phyloP scores from a whole-genome alignment of 202 grass and related monocot species.

The Panicum virgatum region DNA sequence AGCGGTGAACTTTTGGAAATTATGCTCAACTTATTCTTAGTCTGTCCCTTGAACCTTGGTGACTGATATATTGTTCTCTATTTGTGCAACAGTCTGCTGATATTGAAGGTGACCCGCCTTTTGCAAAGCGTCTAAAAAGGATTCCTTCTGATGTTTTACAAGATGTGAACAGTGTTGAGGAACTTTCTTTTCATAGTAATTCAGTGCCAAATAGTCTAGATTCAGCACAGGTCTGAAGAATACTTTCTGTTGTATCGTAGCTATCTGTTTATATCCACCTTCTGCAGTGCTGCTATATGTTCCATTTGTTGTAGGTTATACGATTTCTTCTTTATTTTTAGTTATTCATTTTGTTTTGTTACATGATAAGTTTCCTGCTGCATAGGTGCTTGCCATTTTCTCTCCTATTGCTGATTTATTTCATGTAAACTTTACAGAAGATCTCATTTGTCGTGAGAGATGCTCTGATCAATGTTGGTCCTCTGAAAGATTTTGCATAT shows the following conservation, averaged over 20 bases:
- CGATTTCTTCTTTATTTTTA: not conserved
- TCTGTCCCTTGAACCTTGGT: conserved; percentile 20
- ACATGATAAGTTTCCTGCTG: conserved; percentile 22
- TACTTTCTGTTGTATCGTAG: conserved; percentile 25
- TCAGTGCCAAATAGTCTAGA: conserved; percentile 67
- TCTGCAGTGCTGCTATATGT: not conserved
- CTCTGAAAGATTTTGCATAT: conserved; percentile 94
- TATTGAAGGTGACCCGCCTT: conserved; percentile 69
- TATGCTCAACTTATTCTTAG: conserved; percentile 10
- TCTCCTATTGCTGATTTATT: conserved; percentile 31
- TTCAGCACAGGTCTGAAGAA: conserved; percentile 66
- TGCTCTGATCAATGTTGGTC: conserved; percentile 91
- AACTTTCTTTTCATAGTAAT: conserved; percentile 79
- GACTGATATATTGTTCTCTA: conserved; percentile 31
- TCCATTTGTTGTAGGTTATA: conserved; percentile 3
- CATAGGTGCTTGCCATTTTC: conserved; percentile 11
- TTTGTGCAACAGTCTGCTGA: conserved; percentile 54
- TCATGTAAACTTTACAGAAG: conserved; percentile 57
- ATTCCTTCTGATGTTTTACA: conserved; percentile 81
- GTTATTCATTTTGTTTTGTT: conserved; percentile 8
- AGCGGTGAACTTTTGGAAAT: conserved; percentile 9
- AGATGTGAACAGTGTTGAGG: conserved; percentile 84
- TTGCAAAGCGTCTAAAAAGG: conserved; percentile 74
- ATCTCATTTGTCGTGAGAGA: conserved; percentile 90
- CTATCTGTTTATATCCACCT: not conserved